Base-by-base conservation (phyloP, 2,329 filamentous ascomycete species). In the Ophiostoma sp. region DNA sequence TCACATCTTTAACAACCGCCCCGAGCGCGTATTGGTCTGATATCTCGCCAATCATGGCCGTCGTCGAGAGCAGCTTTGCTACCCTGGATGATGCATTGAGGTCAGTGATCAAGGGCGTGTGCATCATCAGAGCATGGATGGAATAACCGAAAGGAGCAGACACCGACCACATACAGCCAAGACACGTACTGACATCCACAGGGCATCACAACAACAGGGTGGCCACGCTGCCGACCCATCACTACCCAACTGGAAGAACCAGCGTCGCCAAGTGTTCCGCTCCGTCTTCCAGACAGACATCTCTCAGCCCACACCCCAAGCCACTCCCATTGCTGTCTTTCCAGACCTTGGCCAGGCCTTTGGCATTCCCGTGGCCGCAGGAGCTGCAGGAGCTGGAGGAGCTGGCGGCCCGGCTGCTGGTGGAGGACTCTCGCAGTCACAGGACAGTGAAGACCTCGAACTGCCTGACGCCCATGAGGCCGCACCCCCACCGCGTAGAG, bases 271-370 rank as follows among this genome's bases (percentile, higher is more conserved):
- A 75, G 82, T 88, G 59, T 85, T 89, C 76, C 83, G 83, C 75
- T 89, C 87, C 33, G 87, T 89, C 77, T 90, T 90, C 79, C 85
- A 85, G 74, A 84, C 83, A 19, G 84, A 87, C 74, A 77, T 84
- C 76, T 84, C 84, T 19, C 85, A 85, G 78, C 84, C 86, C 57
- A 86, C 86, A 71, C 84, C 87, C 48, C 79, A 80, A 69, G 80
- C 82, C 28, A 83, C 81, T 17, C 81, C 82, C 45, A 78, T 83
- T 19, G 77, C 82, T 64, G 77, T 80, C 57, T 83, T 83, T 73
- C 77, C 83, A 3, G 82, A 82, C 48, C 80, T 82, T n/a, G 83
- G 83, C 19, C 83, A 85, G 77, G 77, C 83, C 5, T 87, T 87
- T 80, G 85, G 85, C 69, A 83, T 82, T 39, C 75, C 75, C 42